Evolutionary conservation across 2,329 filamentous ascomycete genomes (phyloP).

Genomic region (Pseudogymnoascus pannorum): DNA sequence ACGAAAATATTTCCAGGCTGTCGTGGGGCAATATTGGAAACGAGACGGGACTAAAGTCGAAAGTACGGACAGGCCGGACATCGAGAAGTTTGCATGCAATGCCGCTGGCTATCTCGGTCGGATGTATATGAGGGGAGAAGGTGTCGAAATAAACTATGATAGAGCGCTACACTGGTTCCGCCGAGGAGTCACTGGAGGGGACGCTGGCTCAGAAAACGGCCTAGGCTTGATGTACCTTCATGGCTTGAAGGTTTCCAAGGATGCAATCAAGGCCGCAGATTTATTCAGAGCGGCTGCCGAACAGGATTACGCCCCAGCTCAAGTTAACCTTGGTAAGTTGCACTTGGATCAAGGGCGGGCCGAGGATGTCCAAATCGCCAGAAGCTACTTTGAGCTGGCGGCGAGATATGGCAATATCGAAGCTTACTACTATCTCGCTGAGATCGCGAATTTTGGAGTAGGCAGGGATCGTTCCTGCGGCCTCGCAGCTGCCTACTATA

Average conservation of each 20-base stretch:
- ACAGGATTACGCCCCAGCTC: slow-evolving; percentile 58
- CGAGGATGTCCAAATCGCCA: slow-evolving; percentile 41
- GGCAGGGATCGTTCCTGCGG: slow-evolving; percentile 59
- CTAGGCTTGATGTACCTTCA: slow-evolving; percentile 64
- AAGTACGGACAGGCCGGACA: slow-evolving; percentile 43
- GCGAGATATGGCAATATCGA: slow-evolving; percentile 62
- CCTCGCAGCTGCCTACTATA: slow-evolving; percentile 62
- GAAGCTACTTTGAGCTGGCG: slow-evolving; percentile 63
- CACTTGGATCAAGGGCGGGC: slow-evolving; percentile 59
- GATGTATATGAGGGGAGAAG: slow-evolving; percentile 67
- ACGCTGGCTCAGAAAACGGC: slow-evolving; percentile 61
- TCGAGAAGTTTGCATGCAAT: slow-evolving; percentile 60
- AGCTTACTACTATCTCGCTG: slow-evolving; percentile 66
- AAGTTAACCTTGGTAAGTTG: slow-evolving; percentile 59
- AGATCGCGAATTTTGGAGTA: slow-evolving; percentile 58
- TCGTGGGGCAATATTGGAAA: slow-evolving; percentile 62
- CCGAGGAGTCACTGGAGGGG: slow-evolving; percentile 54
- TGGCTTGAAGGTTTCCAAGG: slow-evolving; percentile 55
- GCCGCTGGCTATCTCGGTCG: slow-evolving; percentile 64
- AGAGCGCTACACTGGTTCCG: slow-evolving; percentile 63
- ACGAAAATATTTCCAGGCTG: slow-evolving; percentile 60
- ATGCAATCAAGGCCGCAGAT: slow-evolving; percentile 54
- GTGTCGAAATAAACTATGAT: slow-evolving; percentile 56
- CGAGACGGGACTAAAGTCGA: slow-evolving; percentile 53
- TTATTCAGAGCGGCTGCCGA: slow-evolving; percentile 62